These are phyloP conservation scores for Aspergillus oerlinghausenensis DNA, from an alignment of 2,329 filamentous ascomycete genomes.

Conservation along the genomic window DNA sequence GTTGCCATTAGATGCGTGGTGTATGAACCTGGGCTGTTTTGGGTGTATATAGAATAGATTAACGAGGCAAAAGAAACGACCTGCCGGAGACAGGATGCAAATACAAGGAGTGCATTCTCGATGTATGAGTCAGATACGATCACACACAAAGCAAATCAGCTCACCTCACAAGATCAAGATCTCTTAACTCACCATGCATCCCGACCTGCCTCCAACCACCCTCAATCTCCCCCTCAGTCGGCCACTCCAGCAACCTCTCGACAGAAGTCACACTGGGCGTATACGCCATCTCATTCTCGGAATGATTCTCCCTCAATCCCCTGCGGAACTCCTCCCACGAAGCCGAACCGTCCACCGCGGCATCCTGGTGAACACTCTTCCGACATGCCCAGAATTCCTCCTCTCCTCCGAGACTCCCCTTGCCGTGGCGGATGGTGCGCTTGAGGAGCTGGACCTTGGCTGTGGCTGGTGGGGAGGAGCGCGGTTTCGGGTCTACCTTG, in stretches of 20 bases:
- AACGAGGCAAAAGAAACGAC: no score
- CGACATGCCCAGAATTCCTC: conserved; percentile 39
- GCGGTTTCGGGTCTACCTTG: conserved; percentile 21
- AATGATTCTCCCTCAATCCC: conserved; percentile 35
- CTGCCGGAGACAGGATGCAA: no score
- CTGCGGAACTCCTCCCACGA: conserved; percentile 36
- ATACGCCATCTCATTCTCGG: conserved; percentile 39
- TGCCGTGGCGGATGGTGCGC: not conserved
- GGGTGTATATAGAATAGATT: no score
- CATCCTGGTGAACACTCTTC: conserved; percentile 33
- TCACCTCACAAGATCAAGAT: no score
- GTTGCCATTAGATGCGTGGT: no score
- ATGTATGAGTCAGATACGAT: no score
- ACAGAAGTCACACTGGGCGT: conserved; percentile 33
- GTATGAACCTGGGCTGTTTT: no score
- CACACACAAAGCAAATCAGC: no score
- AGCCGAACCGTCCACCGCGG: conserved; percentile 28
- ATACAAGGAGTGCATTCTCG: no score
- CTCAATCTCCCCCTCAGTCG: conserved; percentile 9
- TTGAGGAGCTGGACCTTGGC: conserved; percentile 27
- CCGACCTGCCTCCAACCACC: conserved; percentile 20
- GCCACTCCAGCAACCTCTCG: conserved; percentile 28
- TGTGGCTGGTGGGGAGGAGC: conserved; percentile 24
- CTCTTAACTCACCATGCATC: conserved; percentile 21
- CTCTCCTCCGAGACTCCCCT: no score